Conservation (phyloP, 108 stramenopile species). For the Nitzschia putrida region DNA sequence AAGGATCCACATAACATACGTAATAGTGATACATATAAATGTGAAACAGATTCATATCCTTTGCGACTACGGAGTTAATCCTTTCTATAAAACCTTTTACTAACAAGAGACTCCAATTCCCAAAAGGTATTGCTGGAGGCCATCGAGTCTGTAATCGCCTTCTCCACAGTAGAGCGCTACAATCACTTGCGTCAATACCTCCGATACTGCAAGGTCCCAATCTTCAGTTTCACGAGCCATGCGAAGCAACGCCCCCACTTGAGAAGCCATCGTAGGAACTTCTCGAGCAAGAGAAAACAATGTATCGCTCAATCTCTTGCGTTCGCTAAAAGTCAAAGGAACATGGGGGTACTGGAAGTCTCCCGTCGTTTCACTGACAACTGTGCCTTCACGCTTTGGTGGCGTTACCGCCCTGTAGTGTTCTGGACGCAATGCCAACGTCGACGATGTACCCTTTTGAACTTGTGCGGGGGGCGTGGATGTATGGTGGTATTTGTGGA, state of each 20-base stretch:
- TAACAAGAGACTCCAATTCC: constrained; percentile 57
- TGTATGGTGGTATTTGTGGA: background rate
- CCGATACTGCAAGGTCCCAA: constrained; percentile 82
- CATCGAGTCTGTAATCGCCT: constrained; percentile 65
- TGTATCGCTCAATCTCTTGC: constrained; percentile 76
- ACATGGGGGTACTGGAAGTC: constrained; percentile 67
- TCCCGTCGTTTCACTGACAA: constrained; percentile 7
- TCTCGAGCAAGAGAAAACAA: constrained; percentile 60
- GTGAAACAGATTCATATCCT: no score
- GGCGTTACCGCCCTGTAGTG: constrained; percentile 66
- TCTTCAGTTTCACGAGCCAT: constrained; percentile 62
- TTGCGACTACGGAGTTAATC: no score
- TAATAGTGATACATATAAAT: no score
- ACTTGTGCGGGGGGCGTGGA: constrained; percentile 24
- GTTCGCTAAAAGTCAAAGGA: constrained; percentile 67
- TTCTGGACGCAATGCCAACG: constrained; percentile 63
- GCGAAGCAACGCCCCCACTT: constrained; percentile 56
- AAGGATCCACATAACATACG: no score
- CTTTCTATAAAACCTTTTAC: no score
- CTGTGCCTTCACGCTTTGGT: background rate
- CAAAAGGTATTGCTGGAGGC: constrained; percentile 65
- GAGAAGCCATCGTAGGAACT: constrained; percentile 58
- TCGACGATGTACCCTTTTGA: background rate
- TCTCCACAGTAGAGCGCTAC: constrained; percentile 65
- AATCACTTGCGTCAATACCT: constrained; percentile 75